Conservation (phyloP, 192 early-diverging fungal species). For the Entomortierella lignicola region DNA sequence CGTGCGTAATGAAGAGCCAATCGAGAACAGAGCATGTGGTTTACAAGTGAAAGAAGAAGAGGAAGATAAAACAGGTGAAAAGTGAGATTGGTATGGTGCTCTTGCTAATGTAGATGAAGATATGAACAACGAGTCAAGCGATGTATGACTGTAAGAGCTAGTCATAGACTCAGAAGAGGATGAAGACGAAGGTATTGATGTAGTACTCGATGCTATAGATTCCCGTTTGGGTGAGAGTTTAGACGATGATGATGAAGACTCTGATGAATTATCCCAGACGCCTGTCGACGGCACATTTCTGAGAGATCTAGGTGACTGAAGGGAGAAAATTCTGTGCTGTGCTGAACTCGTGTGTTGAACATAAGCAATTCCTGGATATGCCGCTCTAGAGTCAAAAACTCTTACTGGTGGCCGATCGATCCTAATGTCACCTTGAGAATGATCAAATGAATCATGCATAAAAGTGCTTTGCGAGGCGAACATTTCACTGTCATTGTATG, state of each 20-base stretch:
- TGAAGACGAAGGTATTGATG: constrained; percentile 2
- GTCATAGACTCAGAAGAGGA: not conserved
- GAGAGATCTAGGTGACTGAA: constrained; percentile 9
- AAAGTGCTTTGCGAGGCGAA: not conserved
- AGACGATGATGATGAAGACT: constrained; percentile 3
- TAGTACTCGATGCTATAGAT: not conserved
- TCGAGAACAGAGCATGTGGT: constrained; percentile 4
- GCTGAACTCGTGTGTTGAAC: constrained; percentile 8
- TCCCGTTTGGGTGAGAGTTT: not conserved
- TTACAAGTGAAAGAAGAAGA: constrained; percentile 3
- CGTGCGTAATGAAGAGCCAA: not conserved
- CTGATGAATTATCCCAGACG: constrained; percentile 9
- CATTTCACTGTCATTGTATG: too few species aligned
- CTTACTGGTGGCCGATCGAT: constrained; percentile 18
- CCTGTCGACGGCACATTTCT: constrained; percentile 14
- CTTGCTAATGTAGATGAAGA: not conserved
- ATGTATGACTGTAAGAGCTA: not conserved
- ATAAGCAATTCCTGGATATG: constrained; percentile 43
- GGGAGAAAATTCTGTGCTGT: constrained; percentile 3
- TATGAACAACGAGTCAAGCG: not conserved
- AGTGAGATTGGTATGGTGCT: constrained; percentile 21
- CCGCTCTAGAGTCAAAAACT: constrained; percentile 15
- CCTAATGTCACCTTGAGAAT: constrained; percentile 22
- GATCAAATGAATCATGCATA: not conserved
- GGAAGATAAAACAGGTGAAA: constrained; percentile 20